A percentile compares a stretch with the other conserved stretches of the same genome.
These are phyloP conservation scores for Coffea humblotiana DNA, from an alignment of 305 asterid genomes.

Conservation along the genomic window DNA sequence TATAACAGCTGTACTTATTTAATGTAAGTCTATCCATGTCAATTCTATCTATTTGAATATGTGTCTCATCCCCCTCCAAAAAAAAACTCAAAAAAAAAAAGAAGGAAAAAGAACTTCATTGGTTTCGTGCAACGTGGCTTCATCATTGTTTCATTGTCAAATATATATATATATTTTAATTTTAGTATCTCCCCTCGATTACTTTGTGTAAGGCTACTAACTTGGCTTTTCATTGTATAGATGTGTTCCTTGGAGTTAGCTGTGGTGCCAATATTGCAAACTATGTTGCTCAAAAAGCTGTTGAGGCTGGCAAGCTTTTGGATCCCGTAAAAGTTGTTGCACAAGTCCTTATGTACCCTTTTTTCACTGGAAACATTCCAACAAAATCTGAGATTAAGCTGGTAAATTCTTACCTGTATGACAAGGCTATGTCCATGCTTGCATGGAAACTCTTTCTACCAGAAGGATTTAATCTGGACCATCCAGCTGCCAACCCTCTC, in stretches of 20 bases:
- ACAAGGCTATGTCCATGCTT: slow-evolving; percentile 58
- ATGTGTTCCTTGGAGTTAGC: slow-evolving; percentile 86
- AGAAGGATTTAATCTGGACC: slow-evolving; percentile 55
- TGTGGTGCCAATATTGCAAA: slow-evolving; percentile 80
- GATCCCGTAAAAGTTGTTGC: slow-evolving; percentile 77
- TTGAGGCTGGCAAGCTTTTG: slow-evolving; percentile 50
- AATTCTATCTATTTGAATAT: not conserved
- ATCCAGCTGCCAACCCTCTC: slow-evolving; percentile 77
- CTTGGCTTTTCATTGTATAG: slow-evolving; percentile 31
- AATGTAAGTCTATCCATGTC: not conserved
- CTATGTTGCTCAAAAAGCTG: slow-evolving; percentile 53
- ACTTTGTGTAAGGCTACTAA: slow-evolving; percentile 14
- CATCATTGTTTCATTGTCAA: not conserved
- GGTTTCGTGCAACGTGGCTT: not conserved
- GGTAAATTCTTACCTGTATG: slow-evolving; percentile 65
- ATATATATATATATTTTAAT: not conserved
- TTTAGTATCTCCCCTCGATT: not conserved
- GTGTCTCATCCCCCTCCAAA: not conserved
- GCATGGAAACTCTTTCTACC: slow-evolving; percentile 84
- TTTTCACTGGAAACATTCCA: slow-evolving; percentile 71
- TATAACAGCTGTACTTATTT: no score
- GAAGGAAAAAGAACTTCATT: not conserved
- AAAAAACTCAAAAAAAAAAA: not conserved
- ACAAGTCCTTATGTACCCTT: slow-evolving; percentile 76
- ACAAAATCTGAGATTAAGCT: slow-evolving; percentile 60